Conservation (phyloP, 163 green algal species). For the Chlamydomonas reinhardtii region DNA sequence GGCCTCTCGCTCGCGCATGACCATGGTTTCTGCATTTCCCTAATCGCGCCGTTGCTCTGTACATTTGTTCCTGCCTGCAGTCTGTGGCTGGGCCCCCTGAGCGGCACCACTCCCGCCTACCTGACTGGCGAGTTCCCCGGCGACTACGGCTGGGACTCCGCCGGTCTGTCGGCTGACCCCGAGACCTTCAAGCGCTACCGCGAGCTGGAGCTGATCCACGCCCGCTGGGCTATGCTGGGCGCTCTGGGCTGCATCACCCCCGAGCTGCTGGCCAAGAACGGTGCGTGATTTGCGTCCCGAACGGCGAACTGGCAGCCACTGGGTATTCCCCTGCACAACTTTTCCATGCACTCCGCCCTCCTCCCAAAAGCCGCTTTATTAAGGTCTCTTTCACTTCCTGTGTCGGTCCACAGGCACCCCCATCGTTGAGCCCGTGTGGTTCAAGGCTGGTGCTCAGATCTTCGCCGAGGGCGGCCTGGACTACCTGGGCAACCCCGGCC, state of each 20-base stretch:
- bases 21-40: no score
- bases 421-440: slow-evolving; percentile 85
- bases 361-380: no score
- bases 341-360: no score
- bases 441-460: slow-evolving; percentile 85
- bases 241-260: slow-evolving; percentile 91
- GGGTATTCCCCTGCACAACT: no score
- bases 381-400: no score
- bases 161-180: slow-evolving; percentile 81
- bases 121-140: slow-evolving; percentile 89
- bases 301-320: no score
- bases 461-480: slow-evolving; percentile 75
- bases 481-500: slow-evolving; percentile 76
- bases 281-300: no score
- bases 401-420: slow-evolving; percentile 3
- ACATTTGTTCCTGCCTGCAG: slow-evolving; percentile 53
- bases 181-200: slow-evolving; percentile 86
- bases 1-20: no score
- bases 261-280: slow-evolving; percentile 90
- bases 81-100: slow-evolving; percentile 54
- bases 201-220: slow-evolving; percentile 86
- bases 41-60: neutral
- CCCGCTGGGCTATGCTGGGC: slow-evolving; percentile 78
- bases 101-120: slow-evolving; percentile 69
- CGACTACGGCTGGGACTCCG: slow-evolving; percentile 95